Evolutionary conservation across 192 early-diverging fungal genomes (phyloP).

Genomic region (Martensiomyces pterosporus): DNA sequence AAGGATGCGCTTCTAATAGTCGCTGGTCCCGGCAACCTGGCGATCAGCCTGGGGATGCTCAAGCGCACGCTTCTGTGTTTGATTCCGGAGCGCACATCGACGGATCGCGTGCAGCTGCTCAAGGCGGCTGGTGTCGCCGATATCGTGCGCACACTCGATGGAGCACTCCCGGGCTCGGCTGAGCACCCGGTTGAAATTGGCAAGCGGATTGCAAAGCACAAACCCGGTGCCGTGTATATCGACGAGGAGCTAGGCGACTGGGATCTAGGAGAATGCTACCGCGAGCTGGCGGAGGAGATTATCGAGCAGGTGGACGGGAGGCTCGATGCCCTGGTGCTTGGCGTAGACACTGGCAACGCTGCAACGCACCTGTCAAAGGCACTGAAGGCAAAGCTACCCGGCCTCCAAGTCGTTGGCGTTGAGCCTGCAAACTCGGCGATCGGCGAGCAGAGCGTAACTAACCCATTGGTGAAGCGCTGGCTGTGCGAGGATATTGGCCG

Average conservation of each 20-base stretch:
- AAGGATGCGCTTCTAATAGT: slow-evolving; percentile 55
- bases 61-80: slow-evolving; percentile 36
- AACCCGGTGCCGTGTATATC: slow-evolving; percentile 53
- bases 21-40: slow-evolving; percentile 69
- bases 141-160: slow-evolving; percentile 67
- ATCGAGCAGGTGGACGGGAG: slow-evolving; percentile 52
- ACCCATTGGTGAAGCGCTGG: slow-evolving; percentile 51
- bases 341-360: slow-evolving; percentile 64
- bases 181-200: slow-evolving; percentile 65
- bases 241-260: slow-evolving; percentile 57
- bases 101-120: slow-evolving; percentile 61
- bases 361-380: slow-evolving; percentile 58
- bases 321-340: slow-evolving; percentile 62
- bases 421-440: slow-evolving; percentile 65
- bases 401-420: slow-evolving; percentile 60
- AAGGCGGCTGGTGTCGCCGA: slow-evolving; percentile 61
- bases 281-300: slow-evolving; percentile 61
- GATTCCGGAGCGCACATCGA: slow-evolving; percentile 69
- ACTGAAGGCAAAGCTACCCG: slow-evolving; percentile 53
- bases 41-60: slow-evolving; percentile 61
- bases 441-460: slow-evolving; percentile 25
- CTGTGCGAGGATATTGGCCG: slow-evolving; percentile 70
- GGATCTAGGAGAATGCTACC: slow-evolving; percentile 36
- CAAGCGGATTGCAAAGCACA: slow-evolving; percentile 51
- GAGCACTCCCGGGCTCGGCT: slow-evolving; percentile 59